A percentile compares a stretch with the other conserved stretches of the same genome.
Evolutionary conservation across 805 yeast genomes (phyloP).

Genomic region (Candida caryicola): DNA sequence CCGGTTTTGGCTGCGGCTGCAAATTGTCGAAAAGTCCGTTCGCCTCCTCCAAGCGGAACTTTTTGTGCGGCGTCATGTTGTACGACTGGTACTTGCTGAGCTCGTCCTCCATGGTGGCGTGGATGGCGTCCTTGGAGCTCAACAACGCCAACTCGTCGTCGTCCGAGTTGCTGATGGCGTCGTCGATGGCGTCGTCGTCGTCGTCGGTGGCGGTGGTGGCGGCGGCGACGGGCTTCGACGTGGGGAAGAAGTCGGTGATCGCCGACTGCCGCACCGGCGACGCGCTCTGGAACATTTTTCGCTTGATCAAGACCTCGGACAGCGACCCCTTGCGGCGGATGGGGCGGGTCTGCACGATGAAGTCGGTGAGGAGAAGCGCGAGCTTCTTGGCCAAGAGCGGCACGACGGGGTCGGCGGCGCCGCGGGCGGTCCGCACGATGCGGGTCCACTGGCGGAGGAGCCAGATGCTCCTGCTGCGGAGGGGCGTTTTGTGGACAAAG

Average conservation of each 20-base stretch:
- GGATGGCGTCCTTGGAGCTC: slow-evolving; percentile 2
- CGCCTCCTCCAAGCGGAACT: slow-evolving; percentile 3
- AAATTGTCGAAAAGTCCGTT: not conserved
- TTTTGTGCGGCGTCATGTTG: slow-evolving; percentile 8
- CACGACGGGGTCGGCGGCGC: slow-evolving; percentile 2
- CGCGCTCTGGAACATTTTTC: not conserved
- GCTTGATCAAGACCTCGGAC: slow-evolving; percentile 8
- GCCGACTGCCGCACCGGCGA: slow-evolving; percentile 10
- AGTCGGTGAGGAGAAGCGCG: slow-evolving; percentile 9
- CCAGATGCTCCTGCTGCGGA: slow-evolving; percentile 17
- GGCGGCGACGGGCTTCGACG: no score
- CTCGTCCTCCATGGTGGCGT: slow-evolving; percentile 17
- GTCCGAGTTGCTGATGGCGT: slow-evolving; percentile 23
- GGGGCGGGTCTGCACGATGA: slow-evolving; percentile 9
- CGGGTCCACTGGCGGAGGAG: slow-evolving; percentile 13
- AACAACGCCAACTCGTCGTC: slow-evolving; percentile 11
- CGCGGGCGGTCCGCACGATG: not conserved
- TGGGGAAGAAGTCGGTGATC: slow-evolving; percentile 10
- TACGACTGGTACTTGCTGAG: slow-evolving; percentile 16
- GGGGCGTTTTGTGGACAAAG: slow-evolving; percentile 16
- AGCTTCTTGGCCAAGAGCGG: slow-evolving; percentile 4
- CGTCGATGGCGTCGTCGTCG: slow-evolving; percentile 8
- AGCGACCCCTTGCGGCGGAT: slow-evolving; percentile 3
- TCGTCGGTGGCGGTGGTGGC: not conserved
- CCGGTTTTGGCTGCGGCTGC: not conserved